Base-by-base conservation (phyloP, 345 rosid species). In the Boechera divaricarpa region DNA sequence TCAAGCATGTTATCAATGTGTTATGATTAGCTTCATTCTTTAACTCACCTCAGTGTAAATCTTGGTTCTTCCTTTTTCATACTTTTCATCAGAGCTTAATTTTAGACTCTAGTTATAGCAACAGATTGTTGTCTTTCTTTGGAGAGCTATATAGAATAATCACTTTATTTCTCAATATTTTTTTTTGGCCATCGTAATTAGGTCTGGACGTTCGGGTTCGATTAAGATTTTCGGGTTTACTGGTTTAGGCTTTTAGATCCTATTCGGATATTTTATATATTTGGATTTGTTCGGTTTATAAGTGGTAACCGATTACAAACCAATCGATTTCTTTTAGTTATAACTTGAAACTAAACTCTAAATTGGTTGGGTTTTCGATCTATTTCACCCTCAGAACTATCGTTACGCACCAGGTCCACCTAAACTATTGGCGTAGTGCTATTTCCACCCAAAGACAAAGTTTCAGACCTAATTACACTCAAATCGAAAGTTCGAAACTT, bases 41-140 rank as follows among this genome's bases (percentile, higher is more conserved):
- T 69, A 18, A 33, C 57, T 33, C 57, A 32, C 48, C 0, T n/a
- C 57, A 44, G 70, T 82, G 85, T 86, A 86, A 74, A 85, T 75
- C 70, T 82, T 75, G 26, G 29, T 63, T 76, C 67, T 62, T 70
- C 57, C 57, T 66, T 69, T 80, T 74, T 36, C 56, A 35, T 63
- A 29, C 62, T 56, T 49, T 15, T 18, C 47, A 68, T 18, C 38
- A 68, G 69, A 67, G 67, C 68, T 39, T 48, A 67, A 59, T 75
- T 18, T 58, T 68, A 31, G 36, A 28, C 36, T 47, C n/a, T 67
- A 32, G 36, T 42, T 33, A 16, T 67, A 26, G 61, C 13, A 10
- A 48, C 24, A 26, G 48, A 44, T 32, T 64, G 47, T 55, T 56
- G 38, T 54, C n/a, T 29, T 62, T 38, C 49, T n/a, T 51, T 26